Evolutionary conservation across 371 early-diverging fungal species (phyloP).

Genomic region (Rhizopus sp.): DNA sequence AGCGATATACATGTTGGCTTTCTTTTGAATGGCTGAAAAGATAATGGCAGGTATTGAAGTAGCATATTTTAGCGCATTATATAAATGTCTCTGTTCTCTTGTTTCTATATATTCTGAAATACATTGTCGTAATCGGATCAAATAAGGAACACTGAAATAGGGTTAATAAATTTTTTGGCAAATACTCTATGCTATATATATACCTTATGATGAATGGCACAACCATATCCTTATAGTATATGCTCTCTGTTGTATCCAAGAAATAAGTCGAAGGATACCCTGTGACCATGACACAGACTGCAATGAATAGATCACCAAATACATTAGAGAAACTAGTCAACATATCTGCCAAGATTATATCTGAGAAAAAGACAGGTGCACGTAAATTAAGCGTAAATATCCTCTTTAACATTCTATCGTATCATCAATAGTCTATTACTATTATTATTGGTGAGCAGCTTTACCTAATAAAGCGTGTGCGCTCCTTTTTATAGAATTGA

Average conservation of each 20-base stretch:
- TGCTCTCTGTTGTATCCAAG: constrained; percentile 28
- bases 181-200: not conserved
- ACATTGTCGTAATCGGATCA: constrained; percentile 88
- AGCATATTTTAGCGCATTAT: constrained; percentile 86
- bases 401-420: constrained; percentile 37
- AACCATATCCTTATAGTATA: constrained; percentile 53
- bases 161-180: not conserved
- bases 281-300: constrained; percentile 54
- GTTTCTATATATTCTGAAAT: constrained; percentile 69
- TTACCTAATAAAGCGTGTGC: constrained; percentile 67
- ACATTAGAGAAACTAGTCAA: constrained; percentile 89
- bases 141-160: constrained; percentile 70
- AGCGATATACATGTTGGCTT: constrained; percentile 39
- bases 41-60: constrained; percentile 87
- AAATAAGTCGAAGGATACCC: constrained; percentile 32
- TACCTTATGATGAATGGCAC: constrained; percentile 67
- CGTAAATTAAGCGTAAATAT: constrained; percentile 51
- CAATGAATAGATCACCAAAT: constrained; percentile 77
- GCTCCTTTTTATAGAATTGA: constrained; percentile 61
- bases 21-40: constrained; percentile 67
- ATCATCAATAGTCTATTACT: too few relatives aligned
- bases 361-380: constrained; percentile 73
- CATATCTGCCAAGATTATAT: constrained; percentile 91
- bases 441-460: not conserved
- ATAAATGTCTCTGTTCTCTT: constrained; percentile 67